These are phyloP conservation scores for Mycogone perniciosa DNA, from an alignment of 2,329 filamentous ascomycete species.

Conservation along the genomic window DNA sequence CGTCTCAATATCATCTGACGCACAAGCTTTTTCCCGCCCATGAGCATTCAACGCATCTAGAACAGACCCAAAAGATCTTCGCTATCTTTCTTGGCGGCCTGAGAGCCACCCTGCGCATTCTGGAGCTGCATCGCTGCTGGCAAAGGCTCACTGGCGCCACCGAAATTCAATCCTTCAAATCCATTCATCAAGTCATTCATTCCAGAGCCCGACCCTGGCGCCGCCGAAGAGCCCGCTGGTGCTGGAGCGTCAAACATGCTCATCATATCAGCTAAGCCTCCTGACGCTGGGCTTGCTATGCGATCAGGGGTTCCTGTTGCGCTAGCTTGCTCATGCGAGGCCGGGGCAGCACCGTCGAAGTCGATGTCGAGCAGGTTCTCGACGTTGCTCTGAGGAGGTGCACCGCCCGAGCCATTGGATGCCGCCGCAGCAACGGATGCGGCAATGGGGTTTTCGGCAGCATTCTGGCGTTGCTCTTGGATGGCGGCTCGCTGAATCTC, in stretches of 20 bases:
- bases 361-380: constrained; percentile 96
- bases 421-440: constrained; percentile 70
- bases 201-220: constrained; percentile 35
- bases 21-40: constrained; percentile 1
- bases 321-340: constrained; percentile 62
- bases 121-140: constrained; percentile 56
- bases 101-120: constrained; percentile 28
- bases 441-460: constrained; percentile 88
- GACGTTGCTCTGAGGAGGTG: constrained; percentile 64
- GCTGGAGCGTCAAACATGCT: constrained; percentile 64
- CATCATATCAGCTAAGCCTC: constrained; percentile 58
- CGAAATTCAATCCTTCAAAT: constrained; percentile 74
- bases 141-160: constrained; percentile 55
- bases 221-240: constrained; percentile 38
- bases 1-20: not conserved
- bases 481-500: constrained; percentile 93
- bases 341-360: constrained; percentile 87
- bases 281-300: constrained; percentile 54
- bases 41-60: constrained; percentile 20
- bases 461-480: constrained; percentile 89
- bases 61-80: constrained; percentile 51
- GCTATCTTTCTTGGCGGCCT: constrained; percentile 49
- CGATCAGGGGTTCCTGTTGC: constrained; percentile 60
- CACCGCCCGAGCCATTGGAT: constrained; percentile 52
- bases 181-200: constrained; percentile 88